phyloP scores from a whole-genome alignment of 2,329 filamentous ascomycete species.

The Dactylellina sp. region DNA sequence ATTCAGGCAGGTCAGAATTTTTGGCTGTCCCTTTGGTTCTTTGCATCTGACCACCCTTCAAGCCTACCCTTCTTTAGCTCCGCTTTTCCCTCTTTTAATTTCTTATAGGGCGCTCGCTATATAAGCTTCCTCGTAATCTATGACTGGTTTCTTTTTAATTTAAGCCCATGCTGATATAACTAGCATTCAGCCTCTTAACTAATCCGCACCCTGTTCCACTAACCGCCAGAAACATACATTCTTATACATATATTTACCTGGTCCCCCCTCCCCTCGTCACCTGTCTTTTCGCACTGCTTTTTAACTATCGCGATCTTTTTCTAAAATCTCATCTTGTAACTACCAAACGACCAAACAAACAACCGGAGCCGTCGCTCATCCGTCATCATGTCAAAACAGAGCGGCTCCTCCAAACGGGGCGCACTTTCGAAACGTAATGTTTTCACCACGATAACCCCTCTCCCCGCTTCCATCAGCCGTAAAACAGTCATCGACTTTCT shows the following conservation, averaged over 20 bases:
- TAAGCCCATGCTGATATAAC: slow-evolving; percentile 5
- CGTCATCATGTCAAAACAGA: not conserved
- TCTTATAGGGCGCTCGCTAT: slow-evolving; percentile 32
- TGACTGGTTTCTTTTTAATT: slow-evolving; percentile 23
- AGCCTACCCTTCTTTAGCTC: slow-evolving; percentile 6
- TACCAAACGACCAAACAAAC: too few relatives aligned
- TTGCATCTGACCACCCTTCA: slow-evolving; percentile 36
- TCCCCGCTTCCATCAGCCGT: slow-evolving; percentile 76
- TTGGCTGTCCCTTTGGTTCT: not conserved
- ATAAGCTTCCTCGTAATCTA: slow-evolving; percentile 41
- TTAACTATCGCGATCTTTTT: not conserved
- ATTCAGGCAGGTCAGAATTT: slow-evolving; percentile 51
- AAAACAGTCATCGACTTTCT: slow-evolving; percentile 79
- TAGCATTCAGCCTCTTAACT: not conserved
- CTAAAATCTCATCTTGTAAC: not conserved
- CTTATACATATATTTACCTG: not conserved
- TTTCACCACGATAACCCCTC: slow-evolving; percentile 82
- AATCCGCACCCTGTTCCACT: not conserved
- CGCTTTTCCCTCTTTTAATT: slow-evolving; percentile 3
- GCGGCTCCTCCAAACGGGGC: slow-evolving; percentile 17
- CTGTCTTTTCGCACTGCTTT: not conserved
- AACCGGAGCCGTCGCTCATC: not conserved
- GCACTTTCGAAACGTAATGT: slow-evolving; percentile 76
- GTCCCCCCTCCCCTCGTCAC: not conserved
- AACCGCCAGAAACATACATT: slow-evolving; percentile 5